Evolutionary conservation across 208 protist species (phyloP).

Genomic region (Acanthamoeba royreba): DNA sequence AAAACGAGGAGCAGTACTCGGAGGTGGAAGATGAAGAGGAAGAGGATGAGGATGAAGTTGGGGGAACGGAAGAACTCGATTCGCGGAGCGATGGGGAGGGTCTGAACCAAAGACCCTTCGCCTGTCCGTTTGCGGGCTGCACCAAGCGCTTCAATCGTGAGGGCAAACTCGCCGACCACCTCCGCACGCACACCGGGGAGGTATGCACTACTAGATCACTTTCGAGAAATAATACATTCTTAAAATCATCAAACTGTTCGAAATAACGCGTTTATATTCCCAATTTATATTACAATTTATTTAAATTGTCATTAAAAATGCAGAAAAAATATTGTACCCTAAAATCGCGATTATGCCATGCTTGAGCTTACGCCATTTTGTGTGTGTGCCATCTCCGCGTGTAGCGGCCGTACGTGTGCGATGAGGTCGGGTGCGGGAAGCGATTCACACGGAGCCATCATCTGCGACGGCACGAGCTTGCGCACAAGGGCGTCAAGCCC

Average conservation of each 20-base stretch:
- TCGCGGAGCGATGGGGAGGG: not conserved
- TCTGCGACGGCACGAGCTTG: not conserved
- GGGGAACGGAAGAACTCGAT: not conserved
- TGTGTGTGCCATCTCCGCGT: not conserved
- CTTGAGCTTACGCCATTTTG: not conserved
- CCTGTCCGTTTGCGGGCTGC: not conserved
- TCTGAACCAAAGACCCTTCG: not conserved
- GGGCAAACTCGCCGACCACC: not conserved
- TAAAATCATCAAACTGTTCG: too few species aligned
- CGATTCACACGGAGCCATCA: conserved; percentile 11
- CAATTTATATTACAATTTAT: not conserved
- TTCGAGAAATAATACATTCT: too few species aligned
- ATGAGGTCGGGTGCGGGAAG: not conserved
- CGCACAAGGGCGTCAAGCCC: not conserved
- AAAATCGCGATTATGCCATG: not conserved
- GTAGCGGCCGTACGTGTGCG: not conserved
- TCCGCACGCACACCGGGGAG: not conserved
- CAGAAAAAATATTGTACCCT: not conserved
- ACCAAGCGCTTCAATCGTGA: not conserved
- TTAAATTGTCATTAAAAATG: not conserved
- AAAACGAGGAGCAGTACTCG: not conserved
- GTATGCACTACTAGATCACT: not conserved
- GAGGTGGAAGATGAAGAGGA: not conserved
- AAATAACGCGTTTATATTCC: too few species aligned
- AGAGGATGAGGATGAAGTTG: not conserved